Evolutionary conservation across 257 asterid genomes (phyloP), one percentile per base, ranked within the genome.

Genomic region (Solanum corneliomulleri): DNA sequence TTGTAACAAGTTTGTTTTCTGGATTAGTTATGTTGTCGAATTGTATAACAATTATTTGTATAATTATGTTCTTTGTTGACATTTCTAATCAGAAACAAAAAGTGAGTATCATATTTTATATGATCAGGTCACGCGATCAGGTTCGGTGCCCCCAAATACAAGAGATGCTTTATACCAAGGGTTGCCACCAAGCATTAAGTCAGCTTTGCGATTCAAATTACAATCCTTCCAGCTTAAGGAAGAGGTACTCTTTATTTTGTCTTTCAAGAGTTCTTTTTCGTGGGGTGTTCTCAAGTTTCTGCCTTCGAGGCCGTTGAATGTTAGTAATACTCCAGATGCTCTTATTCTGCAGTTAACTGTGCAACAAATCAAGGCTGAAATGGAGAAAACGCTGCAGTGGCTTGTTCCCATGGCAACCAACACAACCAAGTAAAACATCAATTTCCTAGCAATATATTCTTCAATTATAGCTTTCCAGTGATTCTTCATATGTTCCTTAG

Each of bases 321-420:
- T 47, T 47, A 47, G 42, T 80, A 29, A 27, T 20, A 49, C 21
- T 10, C 69, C 14, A 47, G 42, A 81, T 49, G 10, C 42, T 49
- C 29, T 60, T 23, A 86, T 90, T 77, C 56, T 88, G 90, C 95
- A 96, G 99, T 84, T 92, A 81, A 92, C 94, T 0, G 89, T 94
- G 80, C 92, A 92, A 37, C 94, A 93, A 90, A 94, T 95, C 90
- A 97, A 94, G 93, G 93, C 93, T 42, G 98, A 97, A 90, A 94
- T 97, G 99, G 99, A 97, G 93, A 94, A 94, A 92, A 97, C 98
- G 15, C 89, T 97, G 90, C 94, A 91, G 77, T 97, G 99, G 98
- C 96, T 97, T 75, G 98, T 94, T 72, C 98, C 98, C 4, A 92
- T 94, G 95, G 99, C 99, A 31, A 93, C 97, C 89, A 94, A 94